These are phyloP conservation scores for Oxyria digyna DNA, from an alignment of 148 eudicot genomes.

Conservation along the genomic window DNA sequence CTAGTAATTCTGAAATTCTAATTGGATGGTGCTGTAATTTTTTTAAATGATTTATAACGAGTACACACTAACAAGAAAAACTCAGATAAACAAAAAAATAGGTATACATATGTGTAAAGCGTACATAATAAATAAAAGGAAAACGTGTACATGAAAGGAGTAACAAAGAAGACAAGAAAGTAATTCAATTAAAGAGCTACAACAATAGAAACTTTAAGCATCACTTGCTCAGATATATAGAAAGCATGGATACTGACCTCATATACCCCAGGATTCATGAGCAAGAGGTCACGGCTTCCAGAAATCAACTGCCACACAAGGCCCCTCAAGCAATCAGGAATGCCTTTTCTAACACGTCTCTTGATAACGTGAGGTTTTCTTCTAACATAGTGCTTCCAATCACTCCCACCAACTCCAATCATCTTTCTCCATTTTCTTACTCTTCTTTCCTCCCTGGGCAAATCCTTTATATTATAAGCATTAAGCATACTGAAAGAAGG, in stretches of 20 bases:
- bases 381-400: conserved; percentile 89
- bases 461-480: background rate
- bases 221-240: background rate
- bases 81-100: background rate
- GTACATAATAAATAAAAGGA: background rate
- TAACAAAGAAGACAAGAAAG: background rate
- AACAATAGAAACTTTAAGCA: background rate
- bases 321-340: conserved; percentile 96
- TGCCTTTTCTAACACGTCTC: conserved; percentile 93
- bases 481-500: conserved; percentile 1
- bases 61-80: background rate
- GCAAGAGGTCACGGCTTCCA: conserved; percentile 95
- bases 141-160: background rate
- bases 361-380: conserved; percentile 89
- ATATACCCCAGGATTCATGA: conserved; percentile 95
- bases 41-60: background rate
- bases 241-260: conserved; percentile 24
- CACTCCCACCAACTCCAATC: conserved; percentile 98
- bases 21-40: background rate
- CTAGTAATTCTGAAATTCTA: background rate
- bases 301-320: conserved; percentile 99
- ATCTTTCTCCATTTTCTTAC: conserved; percentile 95
- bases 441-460: conserved; percentile 86
- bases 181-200: background rate
- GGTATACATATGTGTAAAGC: background rate